Evolutionary conservation across 1,284 basidiomycete species (phyloP).

Genomic region (Afroboletus lepidellus): DNA sequence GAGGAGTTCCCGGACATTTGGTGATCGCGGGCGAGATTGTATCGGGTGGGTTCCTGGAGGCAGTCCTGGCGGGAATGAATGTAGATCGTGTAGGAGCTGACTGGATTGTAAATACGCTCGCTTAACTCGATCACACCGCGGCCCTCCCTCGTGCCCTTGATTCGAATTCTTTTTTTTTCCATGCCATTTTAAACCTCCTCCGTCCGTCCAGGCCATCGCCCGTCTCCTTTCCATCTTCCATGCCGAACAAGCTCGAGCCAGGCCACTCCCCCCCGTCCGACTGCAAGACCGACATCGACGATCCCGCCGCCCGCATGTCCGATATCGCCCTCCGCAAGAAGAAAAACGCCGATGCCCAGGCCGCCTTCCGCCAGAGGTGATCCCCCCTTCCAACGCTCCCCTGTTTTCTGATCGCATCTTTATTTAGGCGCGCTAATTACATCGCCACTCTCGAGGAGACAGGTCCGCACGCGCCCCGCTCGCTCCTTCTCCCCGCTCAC

Average conservation of each 20-base stretch:
- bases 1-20: constrained; percentile 26
- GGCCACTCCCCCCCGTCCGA: constrained; percentile 34
- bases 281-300: constrained; percentile 43
- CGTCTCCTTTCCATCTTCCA: constrained; percentile 28
- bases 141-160: constrained; percentile 62
- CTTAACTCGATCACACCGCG: constrained; percentile 42
- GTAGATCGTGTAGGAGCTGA: constrained; percentile 28
- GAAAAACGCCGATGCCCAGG: constrained; percentile 77
- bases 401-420: constrained; percentile 38
- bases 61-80: constrained; percentile 34
- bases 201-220: constrained; percentile 16
- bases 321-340: constrained; percentile 76
- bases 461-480: constrained; percentile 46
- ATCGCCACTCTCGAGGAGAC: constrained; percentile 86
- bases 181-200: constrained; percentile 49
- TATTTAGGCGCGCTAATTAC: constrained; percentile 73
- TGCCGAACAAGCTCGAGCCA: constrained; percentile 46
- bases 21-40: constrained; percentile 24
- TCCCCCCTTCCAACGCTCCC: constrained; percentile 3
- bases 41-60: constrained; percentile 32
- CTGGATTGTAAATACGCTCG: constrained; percentile 40
- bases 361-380: constrained; percentile 46
- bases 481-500: constrained; percentile 18
- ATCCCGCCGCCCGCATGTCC: constrained; percentile 36
- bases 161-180: constrained; percentile 61